Percentiles rank a stretch among this genome's conserved stretches.
phyloP scores from a whole-genome alignment of 129 eudicot species.

The Logfia minima region DNA sequence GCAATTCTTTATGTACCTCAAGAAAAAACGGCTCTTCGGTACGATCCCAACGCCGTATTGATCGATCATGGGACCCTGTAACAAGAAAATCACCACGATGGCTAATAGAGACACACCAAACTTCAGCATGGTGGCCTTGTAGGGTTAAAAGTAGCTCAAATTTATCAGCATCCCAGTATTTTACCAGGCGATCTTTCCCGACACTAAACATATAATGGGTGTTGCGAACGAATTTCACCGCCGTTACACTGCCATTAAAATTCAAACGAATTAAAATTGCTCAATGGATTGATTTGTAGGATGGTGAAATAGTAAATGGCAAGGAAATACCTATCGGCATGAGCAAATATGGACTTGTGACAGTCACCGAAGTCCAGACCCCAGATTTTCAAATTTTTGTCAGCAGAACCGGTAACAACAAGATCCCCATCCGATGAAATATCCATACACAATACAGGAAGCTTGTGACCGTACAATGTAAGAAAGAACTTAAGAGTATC shows the following conservation, averaged over 20 bases:
- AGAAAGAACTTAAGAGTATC: conserved; percentile 76
- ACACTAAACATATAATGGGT: conserved; percentile 94
- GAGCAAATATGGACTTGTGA: conserved; percentile 94
- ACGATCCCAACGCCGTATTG: conserved; percentile 97
- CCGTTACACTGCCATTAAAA: conserved; percentile 70
- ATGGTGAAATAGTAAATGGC: neutral
- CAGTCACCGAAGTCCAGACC: conserved; percentile 98
- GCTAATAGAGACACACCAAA: conserved; percentile 89
- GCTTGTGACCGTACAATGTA: conserved; percentile 84
- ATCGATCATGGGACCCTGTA: conserved; percentile 93
- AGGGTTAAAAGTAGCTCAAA: conserved; percentile 95
- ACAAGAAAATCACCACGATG: conserved; percentile 93
- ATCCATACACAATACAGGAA: conserved; percentile 96
- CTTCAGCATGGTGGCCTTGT: conserved; percentile 93
- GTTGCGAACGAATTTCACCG: conserved; percentile 74
- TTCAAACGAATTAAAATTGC: conserved; percentile 2
- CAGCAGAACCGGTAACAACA: conserved; percentile 91
- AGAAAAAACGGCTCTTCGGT: conserved; percentile 91
- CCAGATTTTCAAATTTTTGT: conserved; percentile 94
- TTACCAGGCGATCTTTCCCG: conserved; percentile 89
- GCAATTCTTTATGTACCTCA: conserved; percentile 52
- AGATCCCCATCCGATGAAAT: conserved; percentile 93
- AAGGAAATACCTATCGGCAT: conserved; percentile 72
- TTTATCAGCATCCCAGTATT: conserved; percentile 99
- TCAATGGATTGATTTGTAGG: neutral